phyloP scores from a whole-genome alignment of 2,329 filamentous ascomycete species.

The Beauveria caledonica region DNA sequence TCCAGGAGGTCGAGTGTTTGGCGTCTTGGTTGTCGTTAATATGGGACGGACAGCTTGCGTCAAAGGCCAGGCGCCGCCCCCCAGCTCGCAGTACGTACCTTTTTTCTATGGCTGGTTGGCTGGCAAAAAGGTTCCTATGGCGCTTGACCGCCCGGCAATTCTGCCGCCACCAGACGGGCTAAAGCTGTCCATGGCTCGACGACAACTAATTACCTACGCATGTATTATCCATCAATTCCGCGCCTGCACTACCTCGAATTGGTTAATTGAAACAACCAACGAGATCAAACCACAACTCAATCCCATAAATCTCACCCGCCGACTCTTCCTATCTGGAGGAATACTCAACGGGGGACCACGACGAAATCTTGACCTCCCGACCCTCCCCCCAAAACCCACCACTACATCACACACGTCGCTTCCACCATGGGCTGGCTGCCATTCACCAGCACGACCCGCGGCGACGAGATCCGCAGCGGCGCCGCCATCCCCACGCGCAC shows the following conservation, averaged over 20 bases:
- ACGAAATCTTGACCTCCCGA: not conserved
- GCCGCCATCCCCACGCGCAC: conserved; percentile 73
- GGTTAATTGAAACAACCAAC: no score
- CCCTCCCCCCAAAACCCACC: not conserved
- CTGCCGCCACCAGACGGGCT: not conserved
- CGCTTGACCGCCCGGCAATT: conserved; percentile 6
- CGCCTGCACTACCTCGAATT: no score
- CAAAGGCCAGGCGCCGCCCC: not conserved
- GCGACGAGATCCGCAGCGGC: conserved; percentile 46
- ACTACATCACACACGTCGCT: not conserved
- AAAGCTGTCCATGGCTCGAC: not conserved
- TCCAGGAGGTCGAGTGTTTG: not conserved
- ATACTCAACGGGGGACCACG: not conserved
- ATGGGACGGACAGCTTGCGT: not conserved
- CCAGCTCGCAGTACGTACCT: not conserved
- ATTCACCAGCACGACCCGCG: conserved; percentile 39
- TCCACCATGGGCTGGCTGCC: conserved; percentile 38
- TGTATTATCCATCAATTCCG: no score
- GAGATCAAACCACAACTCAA: no score
- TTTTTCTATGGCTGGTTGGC: not conserved
- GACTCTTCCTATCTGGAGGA: not conserved
- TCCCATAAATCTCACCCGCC: not conserved
- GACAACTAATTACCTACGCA: not conserved
- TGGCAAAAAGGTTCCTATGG: not conserved
- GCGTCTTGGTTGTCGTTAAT: not conserved